A percentile compares a stretch with the other conserved stretches of the same genome.
phyloP scores from a whole-genome alignment of 1,284 basidiomycete species.

The Malassezia obtusa region DNA sequence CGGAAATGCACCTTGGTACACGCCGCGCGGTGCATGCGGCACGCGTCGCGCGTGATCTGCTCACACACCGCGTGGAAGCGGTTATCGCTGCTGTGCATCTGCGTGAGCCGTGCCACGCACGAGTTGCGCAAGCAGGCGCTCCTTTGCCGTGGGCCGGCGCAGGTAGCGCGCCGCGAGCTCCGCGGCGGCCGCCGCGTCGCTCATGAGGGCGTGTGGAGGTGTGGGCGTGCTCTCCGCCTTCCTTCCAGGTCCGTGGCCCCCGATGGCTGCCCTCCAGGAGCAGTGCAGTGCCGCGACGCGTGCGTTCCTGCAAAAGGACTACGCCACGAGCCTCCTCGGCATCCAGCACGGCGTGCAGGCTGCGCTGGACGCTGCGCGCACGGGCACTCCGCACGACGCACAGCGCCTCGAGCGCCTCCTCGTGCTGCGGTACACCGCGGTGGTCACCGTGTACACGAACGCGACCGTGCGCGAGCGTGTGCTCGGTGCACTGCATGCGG shows the following conservation, averaged over 20 bases:
- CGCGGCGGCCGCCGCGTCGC: neutral
- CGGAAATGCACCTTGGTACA: conserved; percentile 30
- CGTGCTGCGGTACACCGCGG: conserved; percentile 11
- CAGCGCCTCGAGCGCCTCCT: conserved; percentile 20
- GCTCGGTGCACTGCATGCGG: conserved; percentile 15
- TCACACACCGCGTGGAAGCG: conserved; percentile 31
- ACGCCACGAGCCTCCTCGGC: conserved; percentile 19
- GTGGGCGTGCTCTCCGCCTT: neutral
- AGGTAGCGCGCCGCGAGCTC: conserved; percentile 27
- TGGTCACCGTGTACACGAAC: conserved; percentile 2
- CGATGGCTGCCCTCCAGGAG: neutral
- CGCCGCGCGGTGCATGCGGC: conserved; percentile 2
- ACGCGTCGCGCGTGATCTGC: conserved; percentile 33
- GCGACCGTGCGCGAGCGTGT: conserved; percentile 7
- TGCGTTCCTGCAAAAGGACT: conserved; percentile 28
- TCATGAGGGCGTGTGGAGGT: conserved; percentile 4
- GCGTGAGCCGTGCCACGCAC: neutral
- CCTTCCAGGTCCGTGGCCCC: neutral
- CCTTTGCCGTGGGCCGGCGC: conserved; percentile 33
- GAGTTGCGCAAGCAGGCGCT: neutral
- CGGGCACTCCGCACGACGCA: conserved; percentile 18
- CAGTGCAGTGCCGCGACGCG: conserved; percentile 17
- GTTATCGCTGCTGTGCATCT: conserved; percentile 32
- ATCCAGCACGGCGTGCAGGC: conserved; percentile 22
- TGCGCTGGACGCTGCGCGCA: conserved; percentile 14